These are phyloP conservation scores for Picea abies DNA, from an alignment of 83 land plant genomes.

Conservation along the genomic window DNA sequence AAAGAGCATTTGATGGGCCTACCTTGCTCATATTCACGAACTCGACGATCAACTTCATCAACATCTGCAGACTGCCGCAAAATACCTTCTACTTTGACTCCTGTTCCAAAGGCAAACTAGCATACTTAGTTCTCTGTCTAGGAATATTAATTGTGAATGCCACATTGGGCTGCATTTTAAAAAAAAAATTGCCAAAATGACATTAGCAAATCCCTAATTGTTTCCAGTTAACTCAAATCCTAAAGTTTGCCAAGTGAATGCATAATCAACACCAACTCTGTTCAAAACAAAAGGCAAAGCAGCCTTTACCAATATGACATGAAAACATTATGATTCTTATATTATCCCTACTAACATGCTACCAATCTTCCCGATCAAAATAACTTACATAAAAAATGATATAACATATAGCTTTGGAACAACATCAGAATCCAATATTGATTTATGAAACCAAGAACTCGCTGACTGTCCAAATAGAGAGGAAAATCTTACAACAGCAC, in stretches of 20 bases:
- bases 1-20: slow-evolving; percentile 3
- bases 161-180: neutral
- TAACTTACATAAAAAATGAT: no score
- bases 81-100: slow-evolving; percentile 88
- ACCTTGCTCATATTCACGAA: slow-evolving; percentile 94
- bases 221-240: neutral
- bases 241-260: neutral
- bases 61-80: slow-evolving; percentile 96
- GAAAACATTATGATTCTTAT: neutral
- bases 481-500: neutral
- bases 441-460: no score
- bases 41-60: slow-evolving; percentile 90
- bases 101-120: slow-evolving; percentile 30
- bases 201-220: neutral
- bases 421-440: no score
- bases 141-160: neutral
- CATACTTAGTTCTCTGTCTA: neutral
- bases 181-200: neutral
- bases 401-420: no score
- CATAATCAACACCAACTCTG: neutral
- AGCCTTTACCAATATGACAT: neutral
- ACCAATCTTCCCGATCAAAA: no score
- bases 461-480: no score
- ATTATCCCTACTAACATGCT: neutral
- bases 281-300: neutral